Evolutionary conservation across 2,329 filamentous ascomycete species (phyloP).

Genomic region (Pyrenophora graminea): DNA sequence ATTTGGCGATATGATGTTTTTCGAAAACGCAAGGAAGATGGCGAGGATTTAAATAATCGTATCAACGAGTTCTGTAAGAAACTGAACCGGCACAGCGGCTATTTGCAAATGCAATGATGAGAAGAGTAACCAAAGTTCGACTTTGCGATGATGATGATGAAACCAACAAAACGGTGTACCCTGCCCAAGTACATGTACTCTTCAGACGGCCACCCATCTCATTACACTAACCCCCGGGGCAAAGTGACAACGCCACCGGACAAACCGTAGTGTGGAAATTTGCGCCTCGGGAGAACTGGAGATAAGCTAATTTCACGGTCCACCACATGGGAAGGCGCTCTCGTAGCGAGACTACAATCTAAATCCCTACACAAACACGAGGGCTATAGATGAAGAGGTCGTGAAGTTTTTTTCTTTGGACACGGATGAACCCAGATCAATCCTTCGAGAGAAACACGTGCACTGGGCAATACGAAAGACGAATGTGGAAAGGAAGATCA

Average conservation of each 20-base stretch:
- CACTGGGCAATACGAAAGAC: no score
- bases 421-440: no score
- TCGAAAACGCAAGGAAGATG: background rate
- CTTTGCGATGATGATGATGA: conserved; percentile 13
- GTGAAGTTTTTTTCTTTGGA: no score
- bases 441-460: no score
- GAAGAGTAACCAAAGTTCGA: conserved; percentile 21
- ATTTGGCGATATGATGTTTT: background rate
- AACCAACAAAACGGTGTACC: conserved; percentile 6
- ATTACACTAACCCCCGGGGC: conserved; percentile 20
- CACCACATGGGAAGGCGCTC: background rate
- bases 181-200: conserved; percentile 23
- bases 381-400: no score
- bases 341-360: conserved; percentile 4
- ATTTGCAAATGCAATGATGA: conserved; percentile 10
- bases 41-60: conserved; percentile 5
- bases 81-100: conserved; percentile 38
- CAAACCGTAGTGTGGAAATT: conserved; percentile 25
- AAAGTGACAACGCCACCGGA: conserved; percentile 11
- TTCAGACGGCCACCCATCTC: conserved; percentile 11
- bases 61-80: conserved; percentile 20
- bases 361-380: no score
- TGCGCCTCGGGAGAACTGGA: conserved; percentile 12
- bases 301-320: conserved; percentile 24
- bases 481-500: no score